Base-by-base conservation (phyloP, 164 flowering plant species). In the Vitis riparia region DNA sequence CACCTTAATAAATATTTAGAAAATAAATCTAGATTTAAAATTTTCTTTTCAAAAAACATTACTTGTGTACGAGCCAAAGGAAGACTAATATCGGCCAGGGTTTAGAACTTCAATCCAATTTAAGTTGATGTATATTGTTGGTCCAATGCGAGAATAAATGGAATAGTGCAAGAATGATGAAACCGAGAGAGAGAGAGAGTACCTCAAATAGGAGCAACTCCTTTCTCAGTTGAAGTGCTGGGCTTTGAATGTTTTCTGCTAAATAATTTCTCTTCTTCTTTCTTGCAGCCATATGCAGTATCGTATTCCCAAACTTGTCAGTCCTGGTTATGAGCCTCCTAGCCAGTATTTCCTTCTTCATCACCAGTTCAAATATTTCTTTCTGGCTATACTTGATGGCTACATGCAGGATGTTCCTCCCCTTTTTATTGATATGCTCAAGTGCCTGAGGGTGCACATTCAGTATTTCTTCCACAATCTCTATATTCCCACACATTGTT, bases 281-380 rank as follows among this genome's bases (percentile, higher is more conserved):
- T 0, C n/a, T 13, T 13, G 59, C 78, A 51, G 60, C 72, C 49
- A 57, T 55, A 27, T 76, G 79, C 50, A 76, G 27, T 4, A 64
- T 32, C 11, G 69, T 47, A 62, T 63, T 9, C 4, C 69, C 61
- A 1, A 56, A 1, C 0, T 16, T 62, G 60, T 77, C 75, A 6
- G 63, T 27, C 1, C 5, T 14, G 13, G 17, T 1, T 15, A 3
- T 30, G 16, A 70, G 9, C 30, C 68, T 51, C 11, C 14, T 8
- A 61, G 11, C 19, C 8, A 11, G 30, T 6, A 49, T 19, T 48
- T 15, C 17, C 62, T 13, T 51, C 14, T 68, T 11, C 56, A 30
- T 57, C 6, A 72, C 23, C 9, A 27, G 37, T 1, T 51, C 16
- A 17, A 56, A 64, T 0, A 76, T 49, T 16, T 65, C 62, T 3